A percentile compares a stretch with the other conserved stretches of the same genome.
Conservation (phyloP, 83 land plant species). For the Isoetes engelmannii region DNA sequence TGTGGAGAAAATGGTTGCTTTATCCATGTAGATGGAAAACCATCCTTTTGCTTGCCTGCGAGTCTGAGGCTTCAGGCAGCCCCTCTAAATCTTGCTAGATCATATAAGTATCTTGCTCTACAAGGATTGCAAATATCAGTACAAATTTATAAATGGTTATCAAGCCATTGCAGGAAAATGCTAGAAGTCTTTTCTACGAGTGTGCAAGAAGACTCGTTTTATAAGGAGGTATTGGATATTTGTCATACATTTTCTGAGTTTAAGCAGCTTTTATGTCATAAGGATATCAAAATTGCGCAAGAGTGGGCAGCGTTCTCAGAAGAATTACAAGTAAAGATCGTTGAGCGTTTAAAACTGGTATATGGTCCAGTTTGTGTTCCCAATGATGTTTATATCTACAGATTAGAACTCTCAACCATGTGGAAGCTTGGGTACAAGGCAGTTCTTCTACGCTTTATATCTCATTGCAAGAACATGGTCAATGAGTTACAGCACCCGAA, state of each 20-base stretch:
- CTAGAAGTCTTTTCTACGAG: conserved; percentile 43
- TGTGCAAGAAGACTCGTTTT: conserved; percentile 40
- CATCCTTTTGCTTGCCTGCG: conserved; percentile 69
- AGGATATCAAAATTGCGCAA: too few species aligned
- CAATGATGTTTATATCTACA: conserved; percentile 4
- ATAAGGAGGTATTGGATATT: conserved; percentile 25
- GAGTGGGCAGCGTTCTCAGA: too few species aligned
- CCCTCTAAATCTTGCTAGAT: conserved; percentile 41
- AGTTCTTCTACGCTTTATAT: conserved; percentile 45
- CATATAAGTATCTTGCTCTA: conserved; percentile 47
- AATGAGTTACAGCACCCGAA: too few species aligned
- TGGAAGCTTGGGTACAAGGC: conserved; percentile 74
- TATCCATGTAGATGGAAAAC: conserved; percentile 58
- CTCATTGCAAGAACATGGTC: conserved; percentile 24
- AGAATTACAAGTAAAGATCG: neutral
- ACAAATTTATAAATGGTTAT: conserved; percentile 46
- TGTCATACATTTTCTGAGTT: conserved; percentile 8
- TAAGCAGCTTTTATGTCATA: neutral
- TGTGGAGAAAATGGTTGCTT: neutral
- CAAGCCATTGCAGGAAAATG: conserved; percentile 34
- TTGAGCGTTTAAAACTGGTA: neutral
- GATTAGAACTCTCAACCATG: conserved; percentile 63
- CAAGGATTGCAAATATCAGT: conserved; percentile 51
- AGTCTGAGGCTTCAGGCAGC: conserved; percentile 58
- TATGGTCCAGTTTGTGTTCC: too few species aligned